Evolutionary conservation across 768 basidiomycete genomes (phyloP).

Genomic region (Dictyophora rubrovolvata): DNA sequence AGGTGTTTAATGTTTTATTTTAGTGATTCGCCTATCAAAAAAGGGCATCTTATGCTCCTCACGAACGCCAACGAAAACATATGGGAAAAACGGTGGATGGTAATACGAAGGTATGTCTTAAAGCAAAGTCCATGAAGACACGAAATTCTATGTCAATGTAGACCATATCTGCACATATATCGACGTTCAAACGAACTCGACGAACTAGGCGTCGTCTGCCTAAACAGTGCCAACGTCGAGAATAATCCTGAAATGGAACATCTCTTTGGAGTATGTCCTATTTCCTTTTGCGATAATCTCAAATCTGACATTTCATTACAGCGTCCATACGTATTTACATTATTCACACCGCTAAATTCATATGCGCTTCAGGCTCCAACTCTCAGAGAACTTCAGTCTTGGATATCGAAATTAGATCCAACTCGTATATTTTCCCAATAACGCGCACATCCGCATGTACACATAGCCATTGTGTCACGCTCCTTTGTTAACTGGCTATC

Average conservation of each 20-base stretch:
- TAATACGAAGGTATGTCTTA: slow-evolving; percentile 59
- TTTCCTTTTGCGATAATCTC: not conserved
- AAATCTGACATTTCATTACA: slow-evolving; percentile 21
- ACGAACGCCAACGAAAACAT: slow-evolving; percentile 66
- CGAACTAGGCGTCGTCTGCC: slow-evolving; percentile 73
- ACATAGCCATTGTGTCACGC: not conserved
- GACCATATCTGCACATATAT: slow-evolving; percentile 88
- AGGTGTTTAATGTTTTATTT: slow-evolving; percentile 2
- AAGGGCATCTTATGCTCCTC: slow-evolving; percentile 72
- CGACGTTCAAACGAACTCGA: slow-evolving; percentile 75
- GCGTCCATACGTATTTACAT: slow-evolving; percentile 81
- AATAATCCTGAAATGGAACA: slow-evolving; percentile 78
- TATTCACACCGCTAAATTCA: slow-evolving; percentile 88
- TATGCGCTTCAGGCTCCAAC: slow-evolving; percentile 79
- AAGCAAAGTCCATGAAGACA: not conserved
- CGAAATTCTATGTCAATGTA: slow-evolving; percentile 20
- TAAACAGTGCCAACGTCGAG: slow-evolving; percentile 77
- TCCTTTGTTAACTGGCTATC: not conserved
- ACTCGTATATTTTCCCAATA: slow-evolving; percentile 47
- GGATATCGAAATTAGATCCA: slow-evolving; percentile 79
- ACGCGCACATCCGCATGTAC: not conserved
- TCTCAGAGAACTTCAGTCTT: slow-evolving; percentile 73
- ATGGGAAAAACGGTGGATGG: slow-evolving; percentile 84
- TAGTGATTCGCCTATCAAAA: slow-evolving; percentile 78
- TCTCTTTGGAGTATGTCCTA: slow-evolving; percentile 66